Conservation (phyloP, 345 rosid species). For the Eucalyptus fibrosa region DNA sequence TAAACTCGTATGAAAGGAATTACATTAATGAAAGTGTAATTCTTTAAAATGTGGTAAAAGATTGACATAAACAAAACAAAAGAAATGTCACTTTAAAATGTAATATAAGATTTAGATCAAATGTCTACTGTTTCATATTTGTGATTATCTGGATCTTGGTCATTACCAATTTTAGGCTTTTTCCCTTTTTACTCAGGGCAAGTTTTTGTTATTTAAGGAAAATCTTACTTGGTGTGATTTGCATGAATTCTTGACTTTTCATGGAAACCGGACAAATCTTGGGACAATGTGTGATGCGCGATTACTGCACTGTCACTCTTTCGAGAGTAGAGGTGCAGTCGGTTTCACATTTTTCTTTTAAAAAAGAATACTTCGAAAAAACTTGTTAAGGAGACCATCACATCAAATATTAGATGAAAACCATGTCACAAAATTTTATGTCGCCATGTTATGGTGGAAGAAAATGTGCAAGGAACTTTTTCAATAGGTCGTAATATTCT, state of each 20-base stretch:
- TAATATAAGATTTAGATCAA: background rate
- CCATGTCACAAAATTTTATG: background rate
- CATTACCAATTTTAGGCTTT: background rate
- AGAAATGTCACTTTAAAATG: background rate
- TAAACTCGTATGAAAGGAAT: background rate
- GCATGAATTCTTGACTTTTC: background rate
- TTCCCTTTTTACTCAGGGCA: background rate
- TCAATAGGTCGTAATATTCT: background rate
- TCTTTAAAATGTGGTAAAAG: background rate
- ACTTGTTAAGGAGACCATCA: background rate
- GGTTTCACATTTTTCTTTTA: background rate
- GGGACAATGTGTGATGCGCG: background rate
- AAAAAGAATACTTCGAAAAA: background rate
- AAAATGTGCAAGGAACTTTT: background rate
- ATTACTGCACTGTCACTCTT: background rate
- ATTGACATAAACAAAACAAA: background rate
- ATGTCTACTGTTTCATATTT: background rate
- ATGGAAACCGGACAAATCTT: background rate
- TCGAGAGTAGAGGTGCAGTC: background rate
- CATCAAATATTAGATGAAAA: background rate
- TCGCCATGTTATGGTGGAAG: background rate
- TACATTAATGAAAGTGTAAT: background rate
- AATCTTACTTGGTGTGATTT: background rate
- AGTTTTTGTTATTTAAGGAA: background rate
- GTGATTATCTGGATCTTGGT: background rate